Conservation (phyloP, 306 rosid species). For the Hippophae rhamnoides region DNA sequence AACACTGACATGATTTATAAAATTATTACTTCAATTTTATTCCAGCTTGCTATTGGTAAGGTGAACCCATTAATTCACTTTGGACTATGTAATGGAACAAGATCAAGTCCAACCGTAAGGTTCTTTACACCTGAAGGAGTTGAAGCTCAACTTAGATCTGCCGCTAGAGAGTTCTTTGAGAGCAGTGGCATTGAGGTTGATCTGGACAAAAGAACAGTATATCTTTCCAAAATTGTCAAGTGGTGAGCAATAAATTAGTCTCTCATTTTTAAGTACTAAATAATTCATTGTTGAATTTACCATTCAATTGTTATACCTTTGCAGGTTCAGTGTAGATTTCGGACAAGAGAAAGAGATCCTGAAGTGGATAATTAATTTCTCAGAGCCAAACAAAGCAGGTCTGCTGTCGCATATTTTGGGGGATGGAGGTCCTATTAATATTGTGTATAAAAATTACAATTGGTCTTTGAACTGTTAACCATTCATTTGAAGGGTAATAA, state of each 20-base stretch:
- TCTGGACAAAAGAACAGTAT: slow-evolving; percentile 73
- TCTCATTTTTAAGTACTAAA: no score
- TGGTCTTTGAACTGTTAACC: slow-evolving; percentile 57
- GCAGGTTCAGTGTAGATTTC: slow-evolving; percentile 79
- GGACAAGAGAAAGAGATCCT: slow-evolving; percentile 61
- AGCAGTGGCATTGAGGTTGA: slow-evolving; percentile 66
- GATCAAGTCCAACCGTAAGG: slow-evolving; percentile 72
- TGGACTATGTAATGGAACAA: slow-evolving; percentile 79
- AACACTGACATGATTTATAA: not conserved
- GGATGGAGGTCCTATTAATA: slow-evolving; percentile 57
- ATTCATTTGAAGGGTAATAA: no score
- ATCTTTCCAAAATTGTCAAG: slow-evolving; percentile 56
- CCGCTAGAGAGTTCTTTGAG: slow-evolving; percentile 72
- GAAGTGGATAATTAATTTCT: slow-evolving; percentile 60
- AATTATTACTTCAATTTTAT: slow-evolving; percentile 12
- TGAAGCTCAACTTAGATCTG: slow-evolving; percentile 65
- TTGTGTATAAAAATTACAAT: slow-evolving; percentile 54
- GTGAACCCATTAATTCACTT: slow-evolving; percentile 76
- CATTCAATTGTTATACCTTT: not conserved
- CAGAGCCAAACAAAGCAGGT: slow-evolving; percentile 80
- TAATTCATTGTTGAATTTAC: no score
- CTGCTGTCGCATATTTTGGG: slow-evolving; percentile 72
- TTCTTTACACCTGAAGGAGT: slow-evolving; percentile 66
- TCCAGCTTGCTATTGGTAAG: slow-evolving; percentile 55
- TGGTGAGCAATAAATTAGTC: slow-evolving; percentile 33